Conservation (phyloP, 371 early-diverging fungal species). For the Mycotypha africana region DNA sequence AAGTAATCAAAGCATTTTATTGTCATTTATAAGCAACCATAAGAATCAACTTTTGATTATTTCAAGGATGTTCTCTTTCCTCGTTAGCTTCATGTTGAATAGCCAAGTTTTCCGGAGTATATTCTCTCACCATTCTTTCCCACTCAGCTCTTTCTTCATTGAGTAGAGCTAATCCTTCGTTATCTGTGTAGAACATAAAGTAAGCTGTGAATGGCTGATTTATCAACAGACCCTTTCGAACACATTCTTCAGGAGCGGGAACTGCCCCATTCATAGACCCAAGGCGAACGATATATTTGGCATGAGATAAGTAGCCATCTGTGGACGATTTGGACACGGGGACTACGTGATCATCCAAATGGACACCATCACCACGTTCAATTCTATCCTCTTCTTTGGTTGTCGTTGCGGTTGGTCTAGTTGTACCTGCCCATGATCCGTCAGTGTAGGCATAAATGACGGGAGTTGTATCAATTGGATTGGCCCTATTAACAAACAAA, state of each 20-base stretch:
- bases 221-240: conserved; percentile 23
- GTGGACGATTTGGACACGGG: conserved; percentile 18
- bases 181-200: conserved; percentile 32
- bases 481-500: conserved; percentile 18
- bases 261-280: conserved; percentile 23
- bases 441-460: conserved; percentile 31
- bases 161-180: conserved; percentile 15
- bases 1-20: too few relatives aligned
- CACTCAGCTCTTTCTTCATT: conserved; percentile 15
- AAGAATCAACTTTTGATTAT: background rate
- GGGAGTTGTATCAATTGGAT: conserved; percentile 25
- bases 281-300: conserved; percentile 31
- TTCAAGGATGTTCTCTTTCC: too few relatives aligned
- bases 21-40: too few relatives aligned
- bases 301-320: conserved; percentile 35
- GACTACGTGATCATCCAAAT: conserved; percentile 36
- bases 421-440: conserved; percentile 36
- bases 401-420: conserved; percentile 27
- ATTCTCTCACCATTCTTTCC: conserved; percentile 22
- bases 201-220: conserved; percentile 37
- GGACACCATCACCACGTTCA: conserved; percentile 25
- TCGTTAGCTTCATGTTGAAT: too few relatives aligned
- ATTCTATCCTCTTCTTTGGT: conserved; percentile 26
- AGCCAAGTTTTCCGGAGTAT: conserved; percentile 12
- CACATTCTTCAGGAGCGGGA: conserved; percentile 26